Base-by-base conservation (phyloP, 495 filamentous ascomycete species). In the Hypoxylon lenormandii region DNA sequence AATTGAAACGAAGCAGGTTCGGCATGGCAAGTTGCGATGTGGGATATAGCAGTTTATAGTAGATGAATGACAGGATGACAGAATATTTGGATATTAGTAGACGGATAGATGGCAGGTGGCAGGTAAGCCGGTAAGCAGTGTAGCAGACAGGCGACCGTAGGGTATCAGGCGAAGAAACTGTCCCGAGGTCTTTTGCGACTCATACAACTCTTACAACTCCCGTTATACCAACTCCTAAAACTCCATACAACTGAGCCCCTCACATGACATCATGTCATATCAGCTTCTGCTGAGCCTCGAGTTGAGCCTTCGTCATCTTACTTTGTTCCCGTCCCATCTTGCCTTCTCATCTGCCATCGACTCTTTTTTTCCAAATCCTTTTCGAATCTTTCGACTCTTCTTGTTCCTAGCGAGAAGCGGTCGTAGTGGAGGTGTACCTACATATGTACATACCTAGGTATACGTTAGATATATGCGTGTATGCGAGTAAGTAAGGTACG, bases 91-190 rank as follows among this genome's bases (percentile, higher is more conserved):
- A 28, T 28, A 28, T 33, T 33, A 33, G 30, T 33, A 33, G 30
- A 26, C 23, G 23, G 23, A 2, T 26, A 26, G 12, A 15, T 42
- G 38, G 38, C 38, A 42, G 38, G 36, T 16, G 38, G 38, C 12
- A 42, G 15, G 15, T 42, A 15, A 37, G 36, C 3, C 6, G 7
- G 7, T 37, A 37, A 45, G 42, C 8, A 15, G 38, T 15, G 15
- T 15, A 18, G 7, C 7, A 45, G 42, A 16, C 42, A 21, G 16
- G 42, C 16, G 7, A 45, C n/a, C 15, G 42, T 30, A 66, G 64
- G 50, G 64, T 66, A 60, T 60, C 56, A 66, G 50, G 56, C 50
- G 64, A 67, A 51, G 7, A 61, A 15, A 42, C 50, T 18, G 57
- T 49, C 13, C 23, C 22, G 63, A 60, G 12, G 36, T 26, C 50